Evolutionary conservation across 306 rosid species (phyloP).

Genomic region (Trifolium subterraneum): DNA sequence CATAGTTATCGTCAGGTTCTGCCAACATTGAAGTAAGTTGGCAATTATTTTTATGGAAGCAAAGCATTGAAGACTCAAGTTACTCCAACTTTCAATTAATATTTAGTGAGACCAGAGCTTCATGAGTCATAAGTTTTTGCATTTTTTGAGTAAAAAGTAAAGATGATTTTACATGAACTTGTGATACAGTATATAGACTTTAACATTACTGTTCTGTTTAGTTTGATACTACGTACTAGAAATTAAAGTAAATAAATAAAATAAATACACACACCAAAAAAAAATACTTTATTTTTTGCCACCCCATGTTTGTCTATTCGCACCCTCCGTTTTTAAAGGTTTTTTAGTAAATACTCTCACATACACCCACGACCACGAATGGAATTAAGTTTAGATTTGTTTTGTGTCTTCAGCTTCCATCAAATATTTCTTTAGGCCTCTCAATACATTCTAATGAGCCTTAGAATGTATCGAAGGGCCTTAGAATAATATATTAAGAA

Average conservation of each 20-base stretch:
- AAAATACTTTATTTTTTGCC: not conserved
- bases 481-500: no score
- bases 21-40: conserved; percentile 22
- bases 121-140: not conserved
- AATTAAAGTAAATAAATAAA: no score
- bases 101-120: not conserved
- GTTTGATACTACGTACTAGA: not conserved
- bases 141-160: not conserved
- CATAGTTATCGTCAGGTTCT: conserved; percentile 10
- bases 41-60: conserved; percentile 1
- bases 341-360: not conserved
- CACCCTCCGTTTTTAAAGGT: not conserved
- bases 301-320: not conserved
- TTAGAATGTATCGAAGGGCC: no score
- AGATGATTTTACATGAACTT: conserved; percentile 2
- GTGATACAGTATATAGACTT: not conserved
- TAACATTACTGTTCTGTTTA: not conserved
- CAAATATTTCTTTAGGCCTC: no score
- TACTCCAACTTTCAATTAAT: conserved; percentile 2
- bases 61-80: conserved; percentile 1
- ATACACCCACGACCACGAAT: not conserved
- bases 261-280: no score
- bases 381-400: not conserved
- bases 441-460: no score
- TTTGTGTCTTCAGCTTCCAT: not conserved